A percentile compares a stretch with the other conserved stretches of the same genome.
Evolutionary conservation across 1,139 yeast genomes (phyloP).

Genomic region (Lizanozyma gosingica): DNA sequence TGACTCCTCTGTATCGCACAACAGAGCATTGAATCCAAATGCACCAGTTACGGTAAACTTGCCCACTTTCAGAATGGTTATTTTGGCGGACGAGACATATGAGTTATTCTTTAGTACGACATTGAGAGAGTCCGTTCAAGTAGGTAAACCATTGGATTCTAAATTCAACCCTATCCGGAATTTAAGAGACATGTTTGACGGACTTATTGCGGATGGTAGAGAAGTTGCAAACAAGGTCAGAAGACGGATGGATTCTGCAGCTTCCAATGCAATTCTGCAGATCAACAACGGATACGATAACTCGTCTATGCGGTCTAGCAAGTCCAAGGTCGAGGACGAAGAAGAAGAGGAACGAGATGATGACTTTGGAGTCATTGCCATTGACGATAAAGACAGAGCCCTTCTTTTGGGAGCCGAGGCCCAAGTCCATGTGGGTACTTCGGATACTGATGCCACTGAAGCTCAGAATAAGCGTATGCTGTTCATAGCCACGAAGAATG

Average conservation of each 20-base stretch:
- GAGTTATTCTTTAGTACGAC: conserved; percentile 73
- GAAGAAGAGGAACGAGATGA: conserved; percentile 43
- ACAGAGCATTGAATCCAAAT: conserved; percentile 75
- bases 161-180: conserved; percentile 47
- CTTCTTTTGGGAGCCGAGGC: conserved; percentile 40
- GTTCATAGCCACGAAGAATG: conserved; percentile 3
- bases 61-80: conserved; percentile 91
- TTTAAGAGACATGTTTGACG: conserved; percentile 82
- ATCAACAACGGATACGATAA: conserved; percentile 12
- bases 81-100: conserved; percentile 87
- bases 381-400: conserved; percentile 41
- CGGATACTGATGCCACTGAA: not conserved
- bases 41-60: conserved; percentile 68
- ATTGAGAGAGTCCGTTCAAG: conserved; percentile 55
- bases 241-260: conserved; percentile 73
- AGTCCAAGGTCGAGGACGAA: conserved; percentile 14
- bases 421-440: conserved; percentile 13
- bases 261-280: conserved; percentile 16
- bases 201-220: conserved; percentile 83
- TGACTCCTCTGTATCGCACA: conserved; percentile 38
- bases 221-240: conserved; percentile 85
- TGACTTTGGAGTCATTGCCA: conserved; percentile 38
- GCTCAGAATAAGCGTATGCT: not conserved
- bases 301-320: conserved; percentile 20
- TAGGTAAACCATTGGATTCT: conserved; percentile 45